Evolutionary conservation across 345 rosid species (phyloP), one percentile per base, ranked within the genome.

Genomic region (Linum usitatissimum): DNA sequence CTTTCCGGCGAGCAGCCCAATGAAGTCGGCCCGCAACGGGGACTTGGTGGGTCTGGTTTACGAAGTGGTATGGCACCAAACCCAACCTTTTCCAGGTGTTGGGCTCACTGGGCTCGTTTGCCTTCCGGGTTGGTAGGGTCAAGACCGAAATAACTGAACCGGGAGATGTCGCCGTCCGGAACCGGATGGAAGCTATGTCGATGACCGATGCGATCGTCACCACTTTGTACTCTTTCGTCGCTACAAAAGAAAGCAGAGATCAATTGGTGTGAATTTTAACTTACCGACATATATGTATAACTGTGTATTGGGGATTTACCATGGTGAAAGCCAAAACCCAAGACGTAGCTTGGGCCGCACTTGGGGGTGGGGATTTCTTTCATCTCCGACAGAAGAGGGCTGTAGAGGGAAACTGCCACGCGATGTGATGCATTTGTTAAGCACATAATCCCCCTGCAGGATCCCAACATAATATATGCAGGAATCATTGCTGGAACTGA

Each of bases 381-480:
- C 15, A 42, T 5, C 6, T 10, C 60, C 6, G 30, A 31, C 10
- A 20, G 6, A 18, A 21, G 30, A 30, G 60, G 60, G 20, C 21
- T 57, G 31, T 57, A 57, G 15, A 57, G 30, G 14, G 3, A 57
- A 30, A 57, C 3, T 8, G 17, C 60, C 10, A 9, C 30, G 8
- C 60, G 23, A 10, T 57, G 23, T 57, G 60, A 57, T 14, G 15
- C 10, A 14, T 42, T 42, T 13, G 49, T 13, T 9, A 42, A 57
- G 31, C 60, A 57, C 9, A 57, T 9, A 6, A 57, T 18, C 17
- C 60, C 60, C 18, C 30, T 8, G 9, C 60, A 57, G 9, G 60
- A 57, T 5, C 60, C 60, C 31, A 85, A 73, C 0, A 78, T 71
- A 40, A 76, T 75, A 7, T 85, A 85, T 59, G 81, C 83, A 0